Base-by-base conservation (phyloP, 768 basidiomycete genomes). In the Mycena rebaudengoi region DNA sequence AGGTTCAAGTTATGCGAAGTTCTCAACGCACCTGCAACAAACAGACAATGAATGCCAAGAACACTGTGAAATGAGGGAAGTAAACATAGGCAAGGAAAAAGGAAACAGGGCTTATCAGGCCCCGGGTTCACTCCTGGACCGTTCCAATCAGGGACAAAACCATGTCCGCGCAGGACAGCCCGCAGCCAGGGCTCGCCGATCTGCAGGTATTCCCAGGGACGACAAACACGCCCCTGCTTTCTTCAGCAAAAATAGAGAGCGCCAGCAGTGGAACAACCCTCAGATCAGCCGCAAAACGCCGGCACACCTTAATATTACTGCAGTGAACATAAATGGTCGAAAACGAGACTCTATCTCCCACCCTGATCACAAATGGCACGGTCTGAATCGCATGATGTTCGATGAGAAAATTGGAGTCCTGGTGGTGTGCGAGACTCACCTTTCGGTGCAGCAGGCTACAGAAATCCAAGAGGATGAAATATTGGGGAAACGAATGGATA, bases 311-410 rank as follows among this genome's bases (percentile, higher is more conserved):
- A 51, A 50, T 0, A 10, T 60, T 1, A 3, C 1, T 21, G 37
- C 39, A 1, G 2, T 37, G 5, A 57, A 58, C 25, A 28, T 35
- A 5, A 51, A 43, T 37, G 48, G 55, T 4, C 49, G 49, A 0
- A 46, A 33, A n/a, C 14, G 52, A 1, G 6, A 18, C 5, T 45
- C 30, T 0, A 48, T 56, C 11, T 6, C 4, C 5, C 41, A 55
- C 16, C 57, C 29, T 1, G 26, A 32, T 7, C 49, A 62, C 33
- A 67, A 67, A 37, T 67, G 62, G 62, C 45, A 56, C 13, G 23
- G 28, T 2, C 16, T 67, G 1, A 20, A 59, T 25, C 18, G 58
- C 1, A 3, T 64, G 4, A 54, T 67, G 43, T 23, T 26, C 11
- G 43, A 64, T 23, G 35, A 53, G 21, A 60, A 64, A 26, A 40